A percentile compares a stretch with the other conserved stretches of the same genome.
Conservation (phyloP, 1,284 basidiomycete genomes). For the Cryptococcus sp. region DNA sequence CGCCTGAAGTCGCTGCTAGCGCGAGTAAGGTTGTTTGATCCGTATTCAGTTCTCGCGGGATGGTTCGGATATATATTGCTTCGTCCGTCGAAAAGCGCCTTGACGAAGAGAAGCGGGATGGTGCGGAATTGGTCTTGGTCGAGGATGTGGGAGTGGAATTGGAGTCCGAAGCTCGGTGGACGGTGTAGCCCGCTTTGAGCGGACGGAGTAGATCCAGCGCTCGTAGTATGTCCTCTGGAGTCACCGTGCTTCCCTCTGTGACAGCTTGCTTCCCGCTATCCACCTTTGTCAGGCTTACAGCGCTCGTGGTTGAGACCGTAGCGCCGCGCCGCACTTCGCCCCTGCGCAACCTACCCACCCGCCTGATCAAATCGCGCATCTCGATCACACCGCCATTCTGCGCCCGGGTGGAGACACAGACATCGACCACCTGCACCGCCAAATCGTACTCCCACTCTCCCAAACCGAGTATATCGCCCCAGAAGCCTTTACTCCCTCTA, state of each 20-base stretch:
- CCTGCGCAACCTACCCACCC: slow-evolving; percentile 71
- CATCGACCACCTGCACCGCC: slow-evolving; percentile 94
- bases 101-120: slow-evolving; percentile 60
- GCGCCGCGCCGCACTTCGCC: slow-evolving; percentile 4
- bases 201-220: slow-evolving; percentile 83
- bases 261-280: not conserved
- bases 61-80: slow-evolving; percentile 40
- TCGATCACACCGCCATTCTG: slow-evolving; percentile 90
- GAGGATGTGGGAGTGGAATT: no score
- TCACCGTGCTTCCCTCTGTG: not conserved
- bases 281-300: not conserved
- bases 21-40: slow-evolving; percentile 76
- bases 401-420: slow-evolving; percentile 86
- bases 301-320: not conserved
- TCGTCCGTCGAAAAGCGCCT: slow-evolving; percentile 59
- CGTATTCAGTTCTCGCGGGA: slow-evolving; percentile 69
- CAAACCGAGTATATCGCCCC: slow-evolving; percentile 78
- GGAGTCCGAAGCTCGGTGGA: slow-evolving; percentile 56
- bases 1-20: slow-evolving; percentile 68
- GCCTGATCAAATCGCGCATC: slow-evolving; percentile 77
- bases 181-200: slow-evolving; percentile 82
- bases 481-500: slow-evolving; percentile 64
- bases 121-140: no score
- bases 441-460: slow-evolving; percentile 96
- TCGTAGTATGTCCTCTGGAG: slow-evolving; percentile 55